Evolutionary conservation across 2,329 filamentous ascomycete species (phyloP).

Genomic region (Monilinia vaccinii-corymbosi): DNA sequence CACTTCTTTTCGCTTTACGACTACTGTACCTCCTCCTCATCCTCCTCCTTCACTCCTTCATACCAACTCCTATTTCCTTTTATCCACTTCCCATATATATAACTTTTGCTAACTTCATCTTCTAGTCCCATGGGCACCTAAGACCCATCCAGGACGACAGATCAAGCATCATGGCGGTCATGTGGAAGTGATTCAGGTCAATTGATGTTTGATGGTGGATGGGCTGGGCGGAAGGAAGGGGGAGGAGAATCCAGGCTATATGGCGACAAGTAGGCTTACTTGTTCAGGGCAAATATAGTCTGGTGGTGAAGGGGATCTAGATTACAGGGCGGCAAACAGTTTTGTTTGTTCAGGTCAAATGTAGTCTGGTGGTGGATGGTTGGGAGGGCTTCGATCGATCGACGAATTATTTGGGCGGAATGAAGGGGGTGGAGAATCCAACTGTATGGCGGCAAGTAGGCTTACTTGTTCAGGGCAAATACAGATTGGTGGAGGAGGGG

Average conservation of each 20-base stretch:
- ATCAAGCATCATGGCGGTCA: too few relatives aligned
- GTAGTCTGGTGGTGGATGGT: background rate
- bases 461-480: background rate
- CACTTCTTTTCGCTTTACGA: background rate
- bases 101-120: too few relatives aligned
- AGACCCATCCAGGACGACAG: too few relatives aligned
- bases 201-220: background rate
- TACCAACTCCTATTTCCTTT: background rate
- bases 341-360: background rate
- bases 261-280: background rate
- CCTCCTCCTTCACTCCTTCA: background rate
- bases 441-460: background rate
- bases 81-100: too few relatives aligned
- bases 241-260: background rate
- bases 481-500: background rate
- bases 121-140: too few relatives aligned
- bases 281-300: background rate
- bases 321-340: background rate
- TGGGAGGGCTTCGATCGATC: background rate
- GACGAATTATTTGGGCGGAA: background rate
- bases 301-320: background rate
- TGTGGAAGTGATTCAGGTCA: too few relatives aligned
- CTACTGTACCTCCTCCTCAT: background rate
- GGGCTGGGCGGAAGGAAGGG: background rate
- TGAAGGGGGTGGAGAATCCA: background rate